These are phyloP conservation scores for Candida chauliodis DNA, from an alignment of 805 yeast genomes.

Conservation along the genomic window DNA sequence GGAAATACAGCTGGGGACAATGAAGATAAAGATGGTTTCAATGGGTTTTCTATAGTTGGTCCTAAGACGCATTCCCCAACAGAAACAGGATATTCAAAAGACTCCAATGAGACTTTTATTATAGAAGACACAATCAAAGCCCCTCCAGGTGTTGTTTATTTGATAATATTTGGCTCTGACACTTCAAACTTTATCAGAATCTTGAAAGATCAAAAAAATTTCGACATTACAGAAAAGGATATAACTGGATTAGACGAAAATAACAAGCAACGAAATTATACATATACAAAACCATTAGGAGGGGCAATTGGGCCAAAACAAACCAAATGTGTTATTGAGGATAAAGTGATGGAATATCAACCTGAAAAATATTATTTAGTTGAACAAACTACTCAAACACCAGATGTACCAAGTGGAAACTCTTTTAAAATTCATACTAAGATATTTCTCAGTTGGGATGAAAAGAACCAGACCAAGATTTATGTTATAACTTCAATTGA, in stretches of 20 bases:
- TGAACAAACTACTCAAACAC: conserved; percentile 60
- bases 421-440: conserved; percentile 61
- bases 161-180: conserved; percentile 62
- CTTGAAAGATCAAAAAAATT: conserved; percentile 60
- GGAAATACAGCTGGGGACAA: conserved; percentile 20
- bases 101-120: conserved; percentile 51
- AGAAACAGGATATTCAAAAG: conserved; percentile 39
- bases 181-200: conserved; percentile 40
- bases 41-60: conserved; percentile 40
- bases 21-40: conserved; percentile 19
- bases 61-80: conserved; percentile 52
- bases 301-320: conserved; percentile 76
- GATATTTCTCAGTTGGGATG: conserved; percentile 60
- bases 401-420: conserved; percentile 81
- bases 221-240: conserved; percentile 48
- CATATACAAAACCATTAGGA: conserved; percentile 60
- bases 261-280: conserved; percentile 44
- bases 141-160: conserved; percentile 61
- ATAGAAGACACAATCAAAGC: conserved; percentile 52
- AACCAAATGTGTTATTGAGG: conserved; percentile 62
- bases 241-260: conserved; percentile 25
- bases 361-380: conserved; percentile 46
- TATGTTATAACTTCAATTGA: conserved; percentile 53
- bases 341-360: conserved; percentile 52
- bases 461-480: conserved; percentile 49